A percentile compares a stretch with the other conserved stretches of the same genome.
Conservation (phyloP, 73 alveolate species). For the Paraurostyla sp. region DNA sequence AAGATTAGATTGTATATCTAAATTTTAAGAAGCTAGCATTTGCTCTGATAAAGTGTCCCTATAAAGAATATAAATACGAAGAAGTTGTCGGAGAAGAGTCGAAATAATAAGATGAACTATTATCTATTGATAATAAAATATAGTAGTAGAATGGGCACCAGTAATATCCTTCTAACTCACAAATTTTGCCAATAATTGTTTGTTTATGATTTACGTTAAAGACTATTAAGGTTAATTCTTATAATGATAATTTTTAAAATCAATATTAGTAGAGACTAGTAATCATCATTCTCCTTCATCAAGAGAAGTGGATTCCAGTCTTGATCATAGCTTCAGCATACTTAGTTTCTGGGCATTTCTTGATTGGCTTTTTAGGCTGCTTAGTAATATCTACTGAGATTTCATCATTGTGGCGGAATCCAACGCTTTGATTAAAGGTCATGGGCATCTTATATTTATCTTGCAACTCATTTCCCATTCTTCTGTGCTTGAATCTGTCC, state of each 20-base stretch:
- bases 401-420: constrained; percentile 72
- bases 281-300: constrained; percentile 16
- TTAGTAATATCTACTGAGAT: constrained; percentile 62
- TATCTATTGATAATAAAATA: no score
- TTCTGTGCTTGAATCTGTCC: constrained; percentile 78
- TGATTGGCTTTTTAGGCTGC: constrained; percentile 57
- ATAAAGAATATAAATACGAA: no score
- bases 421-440: constrained; percentile 79
- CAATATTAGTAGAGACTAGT: no score
- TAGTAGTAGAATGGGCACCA: no score
- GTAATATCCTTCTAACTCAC: no score
- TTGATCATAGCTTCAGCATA: constrained; percentile 84
- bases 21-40: no score
- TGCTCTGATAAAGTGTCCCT: no score
- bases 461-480: constrained; percentile 70
- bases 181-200: background rate
- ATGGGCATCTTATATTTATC: constrained; percentile 80
- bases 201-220: background rate
- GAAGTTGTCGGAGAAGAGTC: no score
- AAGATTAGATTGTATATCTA: no score
- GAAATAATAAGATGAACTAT: no score
- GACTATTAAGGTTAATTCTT: background rate
- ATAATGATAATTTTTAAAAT: background rate
- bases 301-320: constrained; percentile 80
- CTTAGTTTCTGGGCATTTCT: constrained; percentile 77